phyloP scores from a whole-genome alignment of 192 early-diverging fungal species.

The Chytriomyces confervae region DNA sequence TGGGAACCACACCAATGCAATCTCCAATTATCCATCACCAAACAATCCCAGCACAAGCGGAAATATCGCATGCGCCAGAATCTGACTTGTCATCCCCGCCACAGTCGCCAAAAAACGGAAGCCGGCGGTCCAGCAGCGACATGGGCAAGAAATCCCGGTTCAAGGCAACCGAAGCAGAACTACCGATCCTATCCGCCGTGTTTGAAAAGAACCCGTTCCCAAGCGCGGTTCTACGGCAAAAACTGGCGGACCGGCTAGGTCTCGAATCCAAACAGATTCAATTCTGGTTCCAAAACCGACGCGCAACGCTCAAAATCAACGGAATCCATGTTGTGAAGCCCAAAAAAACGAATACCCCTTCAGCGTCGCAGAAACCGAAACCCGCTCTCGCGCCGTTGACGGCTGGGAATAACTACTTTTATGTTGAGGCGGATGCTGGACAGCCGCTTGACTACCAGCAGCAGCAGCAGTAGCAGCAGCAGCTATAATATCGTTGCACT shows the following conservation, averaged over 20 bases:
- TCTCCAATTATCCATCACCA: neutral
- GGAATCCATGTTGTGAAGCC: slow-evolving; percentile 32
- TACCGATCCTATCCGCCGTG: slow-evolving; percentile 22
- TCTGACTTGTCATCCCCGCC: neutral
- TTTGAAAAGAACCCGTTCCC: slow-evolving; percentile 28
- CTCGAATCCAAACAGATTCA: slow-evolving; percentile 29
- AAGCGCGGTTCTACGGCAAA: neutral
- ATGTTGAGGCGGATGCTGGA: neutral
- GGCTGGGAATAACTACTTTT: neutral
- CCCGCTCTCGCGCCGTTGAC: neutral
- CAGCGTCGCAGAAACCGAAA: neutral
- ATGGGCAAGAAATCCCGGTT: slow-evolving; percentile 3
- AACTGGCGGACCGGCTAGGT: slow-evolving; percentile 18
- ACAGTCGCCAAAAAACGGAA: neutral
- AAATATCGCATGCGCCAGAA: neutral
- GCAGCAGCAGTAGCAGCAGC: neutral
- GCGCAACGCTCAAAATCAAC: slow-evolving; percentile 21
- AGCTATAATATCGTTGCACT: neutral
- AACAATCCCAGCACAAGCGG: neutral
- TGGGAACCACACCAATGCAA: neutral
- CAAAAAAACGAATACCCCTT: neutral
- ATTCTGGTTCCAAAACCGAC: slow-evolving; percentile 35
- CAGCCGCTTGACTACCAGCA: too few species aligned
- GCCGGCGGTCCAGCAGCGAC: neutral
- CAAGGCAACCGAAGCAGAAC: slow-evolving; percentile 30